Base-by-base conservation (phyloP, 2,329 filamentous ascomycete species). In the Sordariomycetes sp. region DNA sequence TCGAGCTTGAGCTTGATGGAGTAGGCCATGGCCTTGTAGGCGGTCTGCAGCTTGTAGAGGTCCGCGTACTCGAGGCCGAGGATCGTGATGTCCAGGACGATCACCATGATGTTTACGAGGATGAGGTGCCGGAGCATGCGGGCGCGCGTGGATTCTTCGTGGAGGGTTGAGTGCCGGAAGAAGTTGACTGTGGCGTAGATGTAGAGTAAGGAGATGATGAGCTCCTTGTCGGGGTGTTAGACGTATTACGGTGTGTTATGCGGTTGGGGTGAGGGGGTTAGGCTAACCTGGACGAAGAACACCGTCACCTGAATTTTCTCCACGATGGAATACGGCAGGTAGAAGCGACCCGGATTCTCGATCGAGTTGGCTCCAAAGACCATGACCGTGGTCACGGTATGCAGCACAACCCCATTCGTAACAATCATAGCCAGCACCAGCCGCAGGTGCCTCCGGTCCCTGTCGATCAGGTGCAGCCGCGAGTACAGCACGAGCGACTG, bases 401-500 rank as follows among this genome's bases (percentile, higher is more conserved):
- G 79, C 25, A 82, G 68, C 11, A 83, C 58, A 43, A 83, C 61
- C 20, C 73, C 74, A 63, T 85, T 76, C 60, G 74, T 64, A 46
- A 83, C 73, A 59, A 87, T 86, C 76, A 86, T 82, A 57, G 65
- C 72, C 0, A 84, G 70, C 0, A 82, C 76, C 12, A 72, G 70
- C 4, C 72, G 74, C 0, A 86, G 70, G 3, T 77, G 66, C 2
- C 68, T 67, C 7, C 74, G 57, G 71, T 81, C 79, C 18, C 75
- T 76, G 3, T 82, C 69, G 12, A 87, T 74, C 1, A 87, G 72
- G 64, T 86, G 81, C 0, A 87, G 73, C 7, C 83, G 76, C 0
- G 82, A 86, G 71, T 82, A 87, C 1, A 87, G 71, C 1, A 87
- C 83, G 14, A 85, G 63, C 0, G 78, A 78, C 65, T 85, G 81